These are phyloP conservation scores for Mortierella sp. DNA, from an alignment of 371 early-diverging fungal genomes.

Conservation along the genomic window DNA sequence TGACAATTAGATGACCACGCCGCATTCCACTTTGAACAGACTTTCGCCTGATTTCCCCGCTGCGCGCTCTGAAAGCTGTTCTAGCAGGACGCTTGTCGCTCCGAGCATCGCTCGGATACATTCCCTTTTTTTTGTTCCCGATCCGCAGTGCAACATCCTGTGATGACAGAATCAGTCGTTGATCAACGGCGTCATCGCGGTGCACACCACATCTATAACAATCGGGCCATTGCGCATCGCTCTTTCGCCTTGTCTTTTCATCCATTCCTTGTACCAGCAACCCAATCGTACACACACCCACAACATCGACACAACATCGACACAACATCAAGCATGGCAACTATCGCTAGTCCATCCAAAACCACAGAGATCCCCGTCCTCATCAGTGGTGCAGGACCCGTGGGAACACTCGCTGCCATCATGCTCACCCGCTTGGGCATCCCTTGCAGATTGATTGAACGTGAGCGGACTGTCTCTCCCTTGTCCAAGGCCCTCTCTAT, in stretches of 20 bases:
- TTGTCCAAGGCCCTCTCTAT: slow-evolving; percentile 46
- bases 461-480: slow-evolving; percentile 16
- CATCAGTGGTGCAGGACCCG: slow-evolving; percentile 56
- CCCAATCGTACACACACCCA: not conserved
- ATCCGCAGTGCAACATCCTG: not conserved
- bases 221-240: not conserved
- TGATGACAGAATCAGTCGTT: not conserved
- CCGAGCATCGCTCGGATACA: slow-evolving; percentile 5
- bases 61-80: too few species aligned
- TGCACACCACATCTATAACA: not conserved
- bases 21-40: too few species aligned
- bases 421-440: slow-evolving; percentile 45
- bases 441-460: slow-evolving; percentile 44
- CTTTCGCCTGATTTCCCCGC: too few species aligned
- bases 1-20: too few species aligned
- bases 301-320: not conserved
- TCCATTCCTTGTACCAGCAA: not conserved
- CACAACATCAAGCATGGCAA: not conserved
- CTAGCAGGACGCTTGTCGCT: too few species aligned
- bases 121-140: not conserved
- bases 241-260: not conserved
- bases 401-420: slow-evolving; percentile 41
- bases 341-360: not conserved
- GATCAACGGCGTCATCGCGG: not conserved
- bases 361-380: slow-evolving; percentile 39